These are phyloP conservation scores for Cryptococcus sp. DNA, from an alignment of 1,284 basidiomycete species.

Conservation along the genomic window DNA sequence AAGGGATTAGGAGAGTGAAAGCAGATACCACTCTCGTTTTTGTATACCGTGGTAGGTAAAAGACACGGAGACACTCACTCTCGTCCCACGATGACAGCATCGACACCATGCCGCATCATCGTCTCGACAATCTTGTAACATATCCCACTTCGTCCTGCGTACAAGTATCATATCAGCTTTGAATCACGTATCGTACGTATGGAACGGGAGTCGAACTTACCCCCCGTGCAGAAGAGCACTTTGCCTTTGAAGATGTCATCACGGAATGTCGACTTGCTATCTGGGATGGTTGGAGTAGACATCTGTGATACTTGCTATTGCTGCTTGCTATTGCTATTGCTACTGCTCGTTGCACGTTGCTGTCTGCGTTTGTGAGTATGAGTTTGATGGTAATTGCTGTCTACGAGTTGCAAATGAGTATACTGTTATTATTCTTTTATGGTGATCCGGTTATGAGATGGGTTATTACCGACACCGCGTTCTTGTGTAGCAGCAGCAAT, in stretches of 20 bases:
- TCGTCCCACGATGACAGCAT: constrained; percentile 79
- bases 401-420: no score
- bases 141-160: constrained; percentile 70
- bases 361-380: no score
- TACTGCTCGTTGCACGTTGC: no score
- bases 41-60: background rate
- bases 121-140: constrained; percentile 84
- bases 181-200: no score
- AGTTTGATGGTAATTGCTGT: no score
- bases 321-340: no score
- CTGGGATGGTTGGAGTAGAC: background rate
- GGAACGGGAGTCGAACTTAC: constrained; percentile 47
- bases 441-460: no score
- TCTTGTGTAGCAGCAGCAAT: no score
- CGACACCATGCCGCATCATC: constrained; percentile 82
- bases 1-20: constrained; percentile 1
- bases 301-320: no score
- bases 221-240: constrained; percentile 90
- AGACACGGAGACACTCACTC: constrained; percentile 61
- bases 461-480: no score
- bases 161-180: background rate
- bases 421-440: no score
- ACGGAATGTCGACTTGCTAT: constrained; percentile 63
- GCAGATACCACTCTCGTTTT: background rate
- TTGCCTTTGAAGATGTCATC: constrained; percentile 84